These are phyloP conservation scores for Mycothermus thermophilus DNA, from an alignment of 495 filamentous ascomycete species.

Conservation along the genomic window DNA sequence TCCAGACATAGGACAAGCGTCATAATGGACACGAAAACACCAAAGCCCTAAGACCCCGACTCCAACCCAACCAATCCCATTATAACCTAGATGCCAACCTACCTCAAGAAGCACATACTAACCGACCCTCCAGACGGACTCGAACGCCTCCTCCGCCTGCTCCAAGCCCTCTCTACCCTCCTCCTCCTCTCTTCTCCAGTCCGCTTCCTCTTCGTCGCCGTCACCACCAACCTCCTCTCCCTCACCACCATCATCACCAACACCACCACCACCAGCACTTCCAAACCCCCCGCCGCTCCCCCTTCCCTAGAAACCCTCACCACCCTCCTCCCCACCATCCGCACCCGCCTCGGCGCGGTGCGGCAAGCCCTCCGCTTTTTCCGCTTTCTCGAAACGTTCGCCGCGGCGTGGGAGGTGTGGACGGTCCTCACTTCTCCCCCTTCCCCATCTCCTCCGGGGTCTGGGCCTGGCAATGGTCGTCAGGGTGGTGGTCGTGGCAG, in stretches of 20 bases:
- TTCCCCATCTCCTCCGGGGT: no score
- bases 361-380: conserved; percentile 49
- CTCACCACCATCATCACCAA: conserved; percentile 4
- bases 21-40: no score
- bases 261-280: conserved; percentile 2
- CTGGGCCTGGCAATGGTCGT: no score
- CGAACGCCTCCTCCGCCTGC: conserved; percentile 47
- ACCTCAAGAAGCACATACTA: not conserved
- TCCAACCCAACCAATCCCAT: no score
- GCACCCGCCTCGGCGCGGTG: conserved; percentile 24
- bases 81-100: not conserved
- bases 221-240: conserved; percentile 1
- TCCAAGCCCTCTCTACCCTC: conserved; percentile 35
- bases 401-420: conserved; percentile 27
- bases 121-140: conserved; percentile 31
- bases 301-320: not conserved
- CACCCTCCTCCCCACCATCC: conserved; percentile 16
- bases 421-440: no score
- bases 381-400: conserved; percentile 47
- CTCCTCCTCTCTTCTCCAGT: not conserved
- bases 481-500: no score
- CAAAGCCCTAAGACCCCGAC: no score
- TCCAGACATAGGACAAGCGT: no score
- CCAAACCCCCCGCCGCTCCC: conserved; percentile 3
- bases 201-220: not conserved